A percentile compares a stretch with the other conserved stretches of the same genome.
phyloP scores from a whole-genome alignment of 495 filamentous ascomycete genomes.

The Aspergillus baeticus region DNA sequence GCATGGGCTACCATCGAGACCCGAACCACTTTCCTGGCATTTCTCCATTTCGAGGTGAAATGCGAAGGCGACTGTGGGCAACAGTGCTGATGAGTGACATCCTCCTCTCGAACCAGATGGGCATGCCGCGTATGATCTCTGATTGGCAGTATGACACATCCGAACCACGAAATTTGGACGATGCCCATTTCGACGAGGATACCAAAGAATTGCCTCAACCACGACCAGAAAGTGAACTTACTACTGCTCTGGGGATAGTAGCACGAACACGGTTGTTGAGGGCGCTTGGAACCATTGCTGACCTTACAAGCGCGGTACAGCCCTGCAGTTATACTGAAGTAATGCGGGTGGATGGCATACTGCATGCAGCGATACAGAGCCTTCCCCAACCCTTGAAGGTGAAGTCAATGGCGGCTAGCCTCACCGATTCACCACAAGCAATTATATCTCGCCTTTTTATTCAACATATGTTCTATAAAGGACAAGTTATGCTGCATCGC shows the following conservation, averaged over 20 bases:
- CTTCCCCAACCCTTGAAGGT: conserved; percentile 31
- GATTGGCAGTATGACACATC: neutral
- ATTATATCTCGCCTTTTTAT: conserved; percentile 36
- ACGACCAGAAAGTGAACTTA: conserved; percentile 31
- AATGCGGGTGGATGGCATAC: conserved; percentile 30
- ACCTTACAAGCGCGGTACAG: conserved; percentile 26
- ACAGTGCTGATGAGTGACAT: neutral
- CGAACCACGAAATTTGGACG: conserved; percentile 30
- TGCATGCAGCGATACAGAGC: conserved; percentile 25
- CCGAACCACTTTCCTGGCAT: neutral
- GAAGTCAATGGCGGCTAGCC: conserved; percentile 30
- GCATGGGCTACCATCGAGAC: conserved; percentile 30
- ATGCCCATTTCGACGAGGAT: conserved; percentile 32
- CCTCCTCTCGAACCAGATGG: neutral
- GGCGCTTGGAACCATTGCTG: conserved; percentile 31
- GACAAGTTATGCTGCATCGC: conserved; percentile 38
- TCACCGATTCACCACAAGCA: conserved; percentile 38
- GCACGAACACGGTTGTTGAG: conserved; percentile 30
- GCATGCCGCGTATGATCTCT: neutral
- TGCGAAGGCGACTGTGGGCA: conserved; percentile 9
- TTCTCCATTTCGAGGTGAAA: neutral
- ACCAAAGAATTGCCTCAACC: conserved; percentile 25
- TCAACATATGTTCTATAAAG: conserved; percentile 32
- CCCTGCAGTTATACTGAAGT: conserved; percentile 33
- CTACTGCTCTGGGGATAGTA: conserved; percentile 29